Evolutionary conservation across 2,329 filamentous ascomycete genomes (phyloP).

Genomic region (Helotiales sp.): DNA sequence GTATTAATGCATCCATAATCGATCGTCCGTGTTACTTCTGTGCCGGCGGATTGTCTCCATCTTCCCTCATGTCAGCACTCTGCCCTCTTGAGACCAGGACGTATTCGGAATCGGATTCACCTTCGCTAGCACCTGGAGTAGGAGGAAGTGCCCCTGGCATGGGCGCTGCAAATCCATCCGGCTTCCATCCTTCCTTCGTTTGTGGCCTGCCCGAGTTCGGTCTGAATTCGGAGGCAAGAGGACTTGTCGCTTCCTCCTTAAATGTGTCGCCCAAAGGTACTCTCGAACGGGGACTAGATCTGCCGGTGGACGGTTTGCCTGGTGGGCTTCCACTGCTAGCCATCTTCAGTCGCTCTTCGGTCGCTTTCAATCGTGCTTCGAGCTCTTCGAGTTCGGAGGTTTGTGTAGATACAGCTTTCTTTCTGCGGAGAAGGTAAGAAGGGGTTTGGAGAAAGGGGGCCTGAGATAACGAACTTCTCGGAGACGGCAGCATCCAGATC

Average conservation of each 20-base stretch:
- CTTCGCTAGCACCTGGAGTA: conserved; percentile 37
- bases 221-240: conserved; percentile 19
- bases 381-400: conserved; percentile 81
- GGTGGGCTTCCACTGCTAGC: conserved; percentile 15
- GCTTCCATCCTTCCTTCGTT: conserved; percentile 9
- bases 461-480: conserved; percentile 61
- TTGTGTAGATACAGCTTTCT: conserved; percentile 73
- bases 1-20: conserved; percentile 14
- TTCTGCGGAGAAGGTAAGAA: conserved; percentile 51
- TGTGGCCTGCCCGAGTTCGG: conserved; percentile 10
- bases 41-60: conserved; percentile 26
- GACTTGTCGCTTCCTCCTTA: conserved; percentile 18
- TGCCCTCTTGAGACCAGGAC: conserved; percentile 24
- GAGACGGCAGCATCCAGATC: conserved; percentile 74
- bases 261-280: conserved; percentile 25
- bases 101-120: conserved; percentile 34
- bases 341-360: conserved; percentile 72
- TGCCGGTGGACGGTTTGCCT: conserved; percentile 10
- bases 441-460: neutral
- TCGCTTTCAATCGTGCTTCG: conserved; percentile 79
- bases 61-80: conserved; percentile 30
- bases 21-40: conserved; percentile 7
- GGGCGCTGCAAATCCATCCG: conserved; percentile 9
- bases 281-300: conserved; percentile 25
- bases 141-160: conserved; percentile 35